phyloP scores from a whole-genome alignment of 2,329 filamentous ascomycete genomes.

The Fusarium camptoceras region DNA sequence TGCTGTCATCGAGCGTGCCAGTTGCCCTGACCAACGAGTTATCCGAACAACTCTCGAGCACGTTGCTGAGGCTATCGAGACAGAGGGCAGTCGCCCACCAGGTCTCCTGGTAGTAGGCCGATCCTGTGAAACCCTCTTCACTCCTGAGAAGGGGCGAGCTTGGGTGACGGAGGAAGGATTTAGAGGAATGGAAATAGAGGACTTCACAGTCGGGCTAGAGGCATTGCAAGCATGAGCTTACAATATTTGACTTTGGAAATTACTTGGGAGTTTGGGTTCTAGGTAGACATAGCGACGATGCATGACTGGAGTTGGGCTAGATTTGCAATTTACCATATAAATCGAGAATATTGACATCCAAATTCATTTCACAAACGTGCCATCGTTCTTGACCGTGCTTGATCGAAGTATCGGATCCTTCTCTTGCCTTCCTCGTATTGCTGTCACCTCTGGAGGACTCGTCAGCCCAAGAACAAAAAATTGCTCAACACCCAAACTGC shows the following conservation, averaged over 20 bases:
- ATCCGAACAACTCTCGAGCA: slow-evolving; percentile 86
- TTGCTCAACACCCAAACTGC: not conserved
- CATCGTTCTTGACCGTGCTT: not conserved
- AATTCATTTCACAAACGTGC: not conserved
- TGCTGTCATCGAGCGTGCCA: slow-evolving; percentile 92
- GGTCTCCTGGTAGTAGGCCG: slow-evolving; percentile 87
- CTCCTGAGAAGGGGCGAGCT: slow-evolving; percentile 66
- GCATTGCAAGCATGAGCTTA: slow-evolving; percentile 36
- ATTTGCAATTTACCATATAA: slow-evolving; percentile 3
- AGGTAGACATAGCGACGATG: slow-evolving; percentile 21
- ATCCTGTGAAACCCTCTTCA: slow-evolving; percentile 82
- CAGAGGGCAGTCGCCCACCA: slow-evolving; percentile 88
- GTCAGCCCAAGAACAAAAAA: not conserved
- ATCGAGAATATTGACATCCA: not conserved
- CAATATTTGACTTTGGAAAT: slow-evolving; percentile 14
- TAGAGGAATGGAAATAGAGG: slow-evolving; percentile 71
- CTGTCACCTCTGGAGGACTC: not conserved
- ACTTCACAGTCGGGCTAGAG: slow-evolving; percentile 40
- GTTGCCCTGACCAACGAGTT: slow-evolving; percentile 92
- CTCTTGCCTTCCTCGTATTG: not conserved
- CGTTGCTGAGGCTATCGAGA: slow-evolving; percentile 85
- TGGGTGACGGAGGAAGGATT: slow-evolving; percentile 94
- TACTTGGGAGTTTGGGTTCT: slow-evolving; percentile 14
- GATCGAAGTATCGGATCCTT: not conserved
- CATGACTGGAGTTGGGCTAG: slow-evolving; percentile 37